Conservation (phyloP, 2,329 filamentous ascomycete genomes). For the Fulvia fulva region DNA sequence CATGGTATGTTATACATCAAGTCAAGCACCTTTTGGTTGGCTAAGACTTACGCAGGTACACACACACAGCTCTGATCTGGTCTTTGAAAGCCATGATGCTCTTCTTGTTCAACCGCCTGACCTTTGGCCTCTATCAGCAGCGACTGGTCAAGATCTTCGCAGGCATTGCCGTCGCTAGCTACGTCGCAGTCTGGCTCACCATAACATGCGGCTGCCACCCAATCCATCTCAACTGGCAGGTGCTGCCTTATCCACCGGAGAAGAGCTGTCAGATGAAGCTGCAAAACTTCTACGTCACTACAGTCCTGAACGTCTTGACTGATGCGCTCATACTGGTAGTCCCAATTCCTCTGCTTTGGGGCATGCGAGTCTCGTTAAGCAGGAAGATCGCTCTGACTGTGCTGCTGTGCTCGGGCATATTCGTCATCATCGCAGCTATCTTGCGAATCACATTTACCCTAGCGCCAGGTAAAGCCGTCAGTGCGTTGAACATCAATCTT, state of each 20-base stretch:
- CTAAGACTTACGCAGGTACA: slow-evolving; percentile 21
- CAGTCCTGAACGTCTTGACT: slow-evolving; percentile 33
- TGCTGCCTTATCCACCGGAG: slow-evolving; percentile 23
- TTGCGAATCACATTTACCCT: slow-evolving; percentile 32
- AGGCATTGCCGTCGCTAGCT: slow-evolving; percentile 26
- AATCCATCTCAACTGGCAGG: slow-evolving; percentile 29
- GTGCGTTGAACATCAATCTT: slow-evolving; percentile 34
- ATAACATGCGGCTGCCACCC: slow-evolving; percentile 31
- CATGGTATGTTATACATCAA: slow-evolving; percentile 29
- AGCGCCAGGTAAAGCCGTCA: slow-evolving; percentile 12
- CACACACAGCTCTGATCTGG: slow-evolving; percentile 22
- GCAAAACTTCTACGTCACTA: slow-evolving; percentile 28
- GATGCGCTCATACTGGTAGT: slow-evolving; percentile 32
- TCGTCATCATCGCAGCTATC: slow-evolving; percentile 36
- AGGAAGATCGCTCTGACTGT: slow-evolving; percentile 35
- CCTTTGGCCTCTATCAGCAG: slow-evolving; percentile 31
- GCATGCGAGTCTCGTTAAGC: slow-evolving; percentile 28
- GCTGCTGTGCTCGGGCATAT: slow-evolving; percentile 35
- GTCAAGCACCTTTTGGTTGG: background rate
- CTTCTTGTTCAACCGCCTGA: slow-evolving; percentile 32
- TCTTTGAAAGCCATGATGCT: slow-evolving; percentile 23
- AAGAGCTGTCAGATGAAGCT: slow-evolving; percentile 23
- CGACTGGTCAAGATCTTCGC: slow-evolving; percentile 30
- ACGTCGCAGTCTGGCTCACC: slow-evolving; percentile 31
- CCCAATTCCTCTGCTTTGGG: slow-evolving; percentile 35